Base-by-base conservation (phyloP, 2,329 filamentous ascomycete species). In the Beauveria asiatica region DNA sequence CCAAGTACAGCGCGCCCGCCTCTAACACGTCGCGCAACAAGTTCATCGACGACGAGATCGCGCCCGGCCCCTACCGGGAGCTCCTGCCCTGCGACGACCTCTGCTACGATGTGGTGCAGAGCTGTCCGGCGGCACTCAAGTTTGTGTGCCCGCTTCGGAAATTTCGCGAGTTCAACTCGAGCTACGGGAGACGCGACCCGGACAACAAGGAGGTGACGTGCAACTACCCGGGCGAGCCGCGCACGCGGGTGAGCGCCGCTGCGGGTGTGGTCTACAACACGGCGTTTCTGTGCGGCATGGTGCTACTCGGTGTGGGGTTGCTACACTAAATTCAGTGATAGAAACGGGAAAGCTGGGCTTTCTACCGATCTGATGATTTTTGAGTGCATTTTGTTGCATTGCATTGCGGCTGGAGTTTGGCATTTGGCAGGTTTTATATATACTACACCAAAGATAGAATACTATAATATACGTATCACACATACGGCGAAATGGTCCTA, bases 51-150 rank as follows among this genome's bases (percentile, higher is more conserved):
- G 67, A 77, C 2, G 65, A 75, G 1, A 84, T 97, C 61, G 74
- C 80, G 63, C 92, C 94, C 0, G 94, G 94, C 0, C 94, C 94
- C 0, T 97, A 99, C 75, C 95, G 92, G 70, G 94, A 99, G 75
- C 78, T 97, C 21, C 76, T 96, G 9, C 94, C 94, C 0, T 97
- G 93, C 68, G 83, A 89, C 62, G 88, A 96, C 64, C 75, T 97
- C 55, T 99, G 94, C 75, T 94, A 92, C 70, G 84, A 87, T 58
- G 80, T 99, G 1, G 89, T 96, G 11, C 86, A 88, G 73, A 90
- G 83, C 69, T 99, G 94, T 73, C 93, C 94, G 0, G 81, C 91
- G 0, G 74, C 80, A 1, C 76, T 99, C 66, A 78, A 80, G 0
- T 97, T 99, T 67, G 75, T 71, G 1, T 99, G 94, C 74, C 93